Conservation (phyloP, 305 asterid genomes). For the Fraxinus velutina region DNA sequence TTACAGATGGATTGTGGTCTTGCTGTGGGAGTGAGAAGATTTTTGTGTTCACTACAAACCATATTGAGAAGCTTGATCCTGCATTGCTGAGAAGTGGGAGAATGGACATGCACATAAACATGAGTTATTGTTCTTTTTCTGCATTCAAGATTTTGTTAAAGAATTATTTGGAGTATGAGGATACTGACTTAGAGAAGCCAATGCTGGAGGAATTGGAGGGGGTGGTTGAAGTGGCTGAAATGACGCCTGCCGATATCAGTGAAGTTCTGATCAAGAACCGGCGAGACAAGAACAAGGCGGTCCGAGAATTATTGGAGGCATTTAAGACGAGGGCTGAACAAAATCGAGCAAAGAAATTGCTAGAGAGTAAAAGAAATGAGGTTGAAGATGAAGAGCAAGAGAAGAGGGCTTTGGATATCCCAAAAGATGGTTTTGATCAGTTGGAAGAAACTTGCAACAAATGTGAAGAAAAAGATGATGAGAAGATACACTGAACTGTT, state of each 20-base stretch:
- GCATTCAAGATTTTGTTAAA: conserved; percentile 60
- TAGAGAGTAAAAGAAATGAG: conserved; percentile 4
- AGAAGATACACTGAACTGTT: conserved; percentile 22
- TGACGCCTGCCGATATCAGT: conserved; percentile 88
- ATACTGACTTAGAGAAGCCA: conserved; percentile 31
- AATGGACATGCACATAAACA: conserved; percentile 86
- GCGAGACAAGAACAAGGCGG: conserved; percentile 49
- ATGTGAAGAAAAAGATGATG: conserved; percentile 22
- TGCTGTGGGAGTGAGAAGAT: conserved; percentile 88
- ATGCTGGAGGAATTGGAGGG: conserved; percentile 32
- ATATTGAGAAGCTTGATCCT: conserved; percentile 69
- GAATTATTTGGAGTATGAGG: conserved; percentile 60
- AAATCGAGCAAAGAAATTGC: conserved; percentile 16
- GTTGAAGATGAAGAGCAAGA: conserved; percentile 68
- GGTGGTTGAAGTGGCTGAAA: conserved; percentile 54
- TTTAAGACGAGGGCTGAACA: conserved; percentile 46
- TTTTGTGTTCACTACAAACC: conserved; percentile 79
- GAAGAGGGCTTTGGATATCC: conserved; percentile 72
- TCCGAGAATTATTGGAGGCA: conserved; percentile 45
- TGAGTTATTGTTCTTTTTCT: conserved; percentile 64
- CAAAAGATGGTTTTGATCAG: conserved; percentile 34
- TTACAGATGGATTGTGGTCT: conserved; percentile 85
- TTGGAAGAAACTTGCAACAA: conserved; percentile 27
- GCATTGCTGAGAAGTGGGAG: conserved; percentile 78
- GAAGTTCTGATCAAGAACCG: conserved; percentile 75